Evolutionary conservation across 2,329 filamentous ascomycete species (phyloP).

Genomic region (Fusarium burgessii): DNA sequence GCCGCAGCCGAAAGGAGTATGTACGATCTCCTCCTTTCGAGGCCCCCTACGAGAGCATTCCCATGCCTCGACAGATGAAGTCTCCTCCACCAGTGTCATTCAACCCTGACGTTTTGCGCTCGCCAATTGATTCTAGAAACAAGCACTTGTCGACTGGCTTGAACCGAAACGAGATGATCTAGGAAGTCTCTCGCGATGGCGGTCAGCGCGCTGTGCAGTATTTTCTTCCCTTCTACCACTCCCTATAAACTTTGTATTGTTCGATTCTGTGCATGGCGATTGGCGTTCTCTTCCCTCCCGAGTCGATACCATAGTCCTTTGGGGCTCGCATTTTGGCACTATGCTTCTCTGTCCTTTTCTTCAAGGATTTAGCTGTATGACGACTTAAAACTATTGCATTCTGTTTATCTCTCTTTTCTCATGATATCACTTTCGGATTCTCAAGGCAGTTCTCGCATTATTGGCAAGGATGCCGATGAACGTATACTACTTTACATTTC

Average conservation of each 20-base stretch:
- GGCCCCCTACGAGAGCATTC: conserved; percentile 58
- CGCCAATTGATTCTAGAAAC: conserved; percentile 49
- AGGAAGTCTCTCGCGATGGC: conserved; percentile 36
- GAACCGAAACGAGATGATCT: conserved; percentile 68
- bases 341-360: background rate
- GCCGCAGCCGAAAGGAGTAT: conserved; percentile 64
- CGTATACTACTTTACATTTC: conserved; percentile 29
- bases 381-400: background rate
- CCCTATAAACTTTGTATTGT: conserved; percentile 34
- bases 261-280: conserved; percentile 55
- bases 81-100: conserved; percentile 55
- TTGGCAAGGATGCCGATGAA: conserved; percentile 11
- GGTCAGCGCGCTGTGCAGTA: conserved; percentile 11
- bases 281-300: conserved; percentile 47
- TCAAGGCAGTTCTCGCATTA: conserved; percentile 8
- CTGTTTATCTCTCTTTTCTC: conserved; percentile 18
- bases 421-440: conserved; percentile 14
- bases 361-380: conserved; percentile 4
- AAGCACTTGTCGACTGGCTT: conserved; percentile 64
- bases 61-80: conserved; percentile 47
- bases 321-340: conserved; percentile 25
- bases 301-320: conserved; percentile 38
- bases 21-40: conserved; percentile 45
- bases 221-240: conserved; percentile 34
- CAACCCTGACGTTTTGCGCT: conserved; percentile 53